Conservation (phyloP, 148 eudicot genomes). For the Limonium bicolor region DNA sequence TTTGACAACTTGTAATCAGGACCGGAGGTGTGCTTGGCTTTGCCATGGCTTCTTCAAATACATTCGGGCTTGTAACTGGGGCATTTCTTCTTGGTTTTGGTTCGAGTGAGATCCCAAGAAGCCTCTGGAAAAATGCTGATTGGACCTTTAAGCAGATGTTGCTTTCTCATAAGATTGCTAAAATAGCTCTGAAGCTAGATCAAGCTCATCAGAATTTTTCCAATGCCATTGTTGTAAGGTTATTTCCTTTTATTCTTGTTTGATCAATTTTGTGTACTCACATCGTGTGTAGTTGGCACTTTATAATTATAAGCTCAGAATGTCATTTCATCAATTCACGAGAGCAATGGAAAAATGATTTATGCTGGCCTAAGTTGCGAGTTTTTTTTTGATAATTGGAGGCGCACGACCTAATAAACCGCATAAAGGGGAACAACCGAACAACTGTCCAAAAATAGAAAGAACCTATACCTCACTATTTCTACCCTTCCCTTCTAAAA, state of each 20-base stretch:
- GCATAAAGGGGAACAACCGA: too few species aligned
- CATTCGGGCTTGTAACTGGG: constrained; percentile 97
- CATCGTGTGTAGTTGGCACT: neutral
- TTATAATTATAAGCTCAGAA: too few species aligned
- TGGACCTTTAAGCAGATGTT: constrained; percentile 79
- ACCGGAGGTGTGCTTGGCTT: constrained; percentile 49
- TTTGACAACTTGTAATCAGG: constrained; percentile 27
- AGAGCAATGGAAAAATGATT: too few species aligned
- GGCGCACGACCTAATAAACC: too few species aligned
- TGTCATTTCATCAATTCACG: too few species aligned
- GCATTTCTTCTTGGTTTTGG: constrained; percentile 98
- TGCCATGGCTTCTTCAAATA: constrained; percentile 97
- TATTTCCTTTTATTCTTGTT: neutral
- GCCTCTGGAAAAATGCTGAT: constrained; percentile 87
- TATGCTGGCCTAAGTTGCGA: too few species aligned
- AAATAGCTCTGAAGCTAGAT: constrained; percentile 85
- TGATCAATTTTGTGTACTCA: neutral
- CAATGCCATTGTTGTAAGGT: constrained; percentile 84
- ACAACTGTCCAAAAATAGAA: too few species aligned
- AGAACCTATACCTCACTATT: too few species aligned
- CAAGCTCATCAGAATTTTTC: constrained; percentile 90
- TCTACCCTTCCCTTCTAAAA: too few species aligned
- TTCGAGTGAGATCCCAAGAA: constrained; percentile 84
- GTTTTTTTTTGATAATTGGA: too few species aligned
- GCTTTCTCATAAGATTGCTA: constrained; percentile 81